phyloP scores from a whole-genome alignment of 768 basidiomycete genomes.

The Boletus reticuloceps region DNA sequence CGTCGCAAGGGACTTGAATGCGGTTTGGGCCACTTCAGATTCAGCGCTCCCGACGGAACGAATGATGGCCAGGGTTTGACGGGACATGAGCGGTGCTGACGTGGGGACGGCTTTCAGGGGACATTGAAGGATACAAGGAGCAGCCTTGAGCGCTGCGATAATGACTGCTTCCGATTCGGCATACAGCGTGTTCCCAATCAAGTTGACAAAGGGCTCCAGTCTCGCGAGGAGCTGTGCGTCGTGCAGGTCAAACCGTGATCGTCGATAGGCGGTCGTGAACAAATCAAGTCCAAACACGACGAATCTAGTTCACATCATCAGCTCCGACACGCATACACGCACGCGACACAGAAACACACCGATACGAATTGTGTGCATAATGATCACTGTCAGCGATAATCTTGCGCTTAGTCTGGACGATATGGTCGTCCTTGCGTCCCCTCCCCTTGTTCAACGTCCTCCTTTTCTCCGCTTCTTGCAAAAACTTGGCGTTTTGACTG shows the following conservation, averaged over 20 bases:
- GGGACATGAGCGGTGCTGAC: conserved; percentile 78
- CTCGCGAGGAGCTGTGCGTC: conserved; percentile 74
- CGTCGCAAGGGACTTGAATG: conserved; percentile 80
- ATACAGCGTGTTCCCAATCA: conserved; percentile 91
- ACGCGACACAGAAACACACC: conserved; percentile 42
- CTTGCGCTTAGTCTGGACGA: conserved; percentile 79
- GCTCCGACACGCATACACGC: neutral
- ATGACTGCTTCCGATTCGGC: conserved; percentile 76
- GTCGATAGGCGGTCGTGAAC: conserved; percentile 81
- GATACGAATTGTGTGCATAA: conserved; percentile 84
- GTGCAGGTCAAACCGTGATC: conserved; percentile 82
- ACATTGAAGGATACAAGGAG: conserved; percentile 78
- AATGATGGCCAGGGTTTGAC: conserved; percentile 81
- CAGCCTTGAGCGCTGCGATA: conserved; percentile 71
- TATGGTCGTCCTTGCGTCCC: conserved; percentile 48
- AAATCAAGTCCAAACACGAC: conserved; percentile 90
- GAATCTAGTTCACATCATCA: conserved; percentile 50
- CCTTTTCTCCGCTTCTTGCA: conserved; percentile 54
- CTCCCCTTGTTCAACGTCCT: conserved; percentile 31
- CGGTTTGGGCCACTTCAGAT: conserved; percentile 85
- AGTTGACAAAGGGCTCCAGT: conserved; percentile 80
- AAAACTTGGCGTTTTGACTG: conserved; percentile 85
- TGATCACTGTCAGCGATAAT: conserved; percentile 54
- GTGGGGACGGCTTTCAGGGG: conserved; percentile 73
- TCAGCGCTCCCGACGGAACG: conserved; percentile 83